Evolutionary conservation across 345 rosid species (phyloP), one percentile per base, ranked within the genome.

Genomic region (Linum trigynum): DNA sequence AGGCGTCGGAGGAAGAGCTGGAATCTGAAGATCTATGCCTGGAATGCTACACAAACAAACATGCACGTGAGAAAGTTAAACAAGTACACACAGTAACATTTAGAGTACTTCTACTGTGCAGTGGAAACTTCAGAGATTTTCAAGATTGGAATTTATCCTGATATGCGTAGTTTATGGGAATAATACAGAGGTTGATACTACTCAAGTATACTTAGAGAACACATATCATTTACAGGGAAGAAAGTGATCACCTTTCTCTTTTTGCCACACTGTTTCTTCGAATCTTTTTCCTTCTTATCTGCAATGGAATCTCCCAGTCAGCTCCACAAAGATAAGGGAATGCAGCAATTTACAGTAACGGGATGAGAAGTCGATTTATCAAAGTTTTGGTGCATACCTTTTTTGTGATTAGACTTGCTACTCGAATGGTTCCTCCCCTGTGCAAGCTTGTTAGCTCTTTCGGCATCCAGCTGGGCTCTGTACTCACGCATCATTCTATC

Each of bases 401-500:
- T 91, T 65, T 77, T 80, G 55, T 39, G 72, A 67, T 45, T 75
- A 16, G 90, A 84, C 69, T 86, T 95, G 65, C 74, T 74, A 64
- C 84, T 70, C 61, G 91, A 84, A 61, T 84, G 85, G 76, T 95
- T 95, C 80, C 90, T 81, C 62, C 99, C 99, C 15, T 87, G 89
- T 37, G 96, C 81, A 69, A 95, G 97, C 81, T 91, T 95, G 76
- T 43, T 71, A 23, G 99, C 83, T 80, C 99, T 86, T 78, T 95
- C 99, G 68, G 96, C 99, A 82, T 91, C 96, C 48, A 94, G 78
- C 78, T 91, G 97, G 58, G 99, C 97, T 78, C 99, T 83, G 79
- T 95, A 95, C 75, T 91, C 96, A 50, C 85, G 82, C 99, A 95
- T 95, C 92, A 95, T 85, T 77, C 85, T 85, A 79, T 95, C 97